phyloP scores from a whole-genome alignment of 2,329 filamentous ascomycete species.

The Chrysoporthe deuterocubensis region DNA sequence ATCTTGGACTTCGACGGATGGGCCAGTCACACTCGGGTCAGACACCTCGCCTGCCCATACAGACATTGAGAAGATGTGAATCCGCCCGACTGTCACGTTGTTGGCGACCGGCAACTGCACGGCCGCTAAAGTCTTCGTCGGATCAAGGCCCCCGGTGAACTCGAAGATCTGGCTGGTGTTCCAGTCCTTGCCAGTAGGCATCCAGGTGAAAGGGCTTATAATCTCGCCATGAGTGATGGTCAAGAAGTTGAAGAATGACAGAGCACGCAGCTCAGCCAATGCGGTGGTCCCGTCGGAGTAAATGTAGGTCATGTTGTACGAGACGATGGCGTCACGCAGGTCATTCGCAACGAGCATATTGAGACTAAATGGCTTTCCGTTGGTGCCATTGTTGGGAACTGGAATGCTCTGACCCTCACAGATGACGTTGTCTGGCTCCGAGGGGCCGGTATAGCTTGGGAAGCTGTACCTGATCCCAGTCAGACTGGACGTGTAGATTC shows the following conservation, averaged over 20 bases:
- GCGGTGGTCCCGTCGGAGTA: constrained; percentile 48
- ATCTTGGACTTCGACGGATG: constrained; percentile 41
- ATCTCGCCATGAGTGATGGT: constrained; percentile 52
- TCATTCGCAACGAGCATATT: constrained; percentile 50
- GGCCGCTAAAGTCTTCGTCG: constrained; percentile 42
- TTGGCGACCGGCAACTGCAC: constrained; percentile 47
- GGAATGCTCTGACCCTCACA: constrained; percentile 45
- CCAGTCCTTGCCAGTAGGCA: constrained; percentile 44
- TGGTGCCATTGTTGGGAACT: constrained; percentile 30
- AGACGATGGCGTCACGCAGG: constrained; percentile 42
- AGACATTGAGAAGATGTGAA: constrained; percentile 50
- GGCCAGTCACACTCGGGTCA: neutral
- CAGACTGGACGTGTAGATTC: constrained; percentile 42
- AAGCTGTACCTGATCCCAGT: constrained; percentile 48
- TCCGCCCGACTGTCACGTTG: constrained; percentile 40
- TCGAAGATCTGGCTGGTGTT: constrained; percentile 52
- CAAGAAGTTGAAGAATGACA: constrained; percentile 49
- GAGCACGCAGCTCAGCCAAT: constrained; percentile 46
- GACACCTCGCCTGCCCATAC: constrained; percentile 35
- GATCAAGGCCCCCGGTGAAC: constrained; percentile 43
- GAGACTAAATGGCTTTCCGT: constrained; percentile 35
- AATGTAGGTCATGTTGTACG: constrained; percentile 46
- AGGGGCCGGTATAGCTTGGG: constrained; percentile 45
- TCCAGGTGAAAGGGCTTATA: constrained; percentile 48
- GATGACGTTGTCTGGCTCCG: constrained; percentile 47